A percentile compares a stretch with the other conserved stretches of the same genome.
Conservation (phyloP, 768 basidiomycete genomes). For the Pholiota microspora region DNA sequence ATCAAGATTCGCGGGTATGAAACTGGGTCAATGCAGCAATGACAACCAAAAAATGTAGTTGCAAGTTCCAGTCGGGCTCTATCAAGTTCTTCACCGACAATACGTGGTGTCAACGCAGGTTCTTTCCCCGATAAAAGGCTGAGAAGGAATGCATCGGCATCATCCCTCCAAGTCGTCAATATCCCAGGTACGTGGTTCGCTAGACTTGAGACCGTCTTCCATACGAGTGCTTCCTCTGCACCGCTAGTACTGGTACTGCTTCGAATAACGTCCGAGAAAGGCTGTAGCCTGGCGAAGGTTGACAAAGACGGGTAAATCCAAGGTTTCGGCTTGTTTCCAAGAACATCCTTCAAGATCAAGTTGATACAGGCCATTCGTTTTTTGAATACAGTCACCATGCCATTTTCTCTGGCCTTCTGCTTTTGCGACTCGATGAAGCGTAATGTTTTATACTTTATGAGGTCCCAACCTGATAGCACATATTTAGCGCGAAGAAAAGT, state of each 20-base stretch:
- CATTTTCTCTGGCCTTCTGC: not conserved
- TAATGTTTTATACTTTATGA: not conserved
- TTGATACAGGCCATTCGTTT: not conserved
- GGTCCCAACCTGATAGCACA: not conserved
- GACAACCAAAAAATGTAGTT: constrained; percentile 31
- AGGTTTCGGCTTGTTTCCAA: not conserved
- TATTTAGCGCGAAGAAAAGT: too few species aligned
- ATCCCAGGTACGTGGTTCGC: constrained; percentile 11
- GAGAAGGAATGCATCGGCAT: constrained; percentile 6
- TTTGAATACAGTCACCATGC: not conserved
- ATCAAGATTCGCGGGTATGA: constrained; percentile 29
- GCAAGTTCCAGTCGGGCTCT: constrained; percentile 24
- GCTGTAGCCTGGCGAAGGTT: constrained; percentile 13
- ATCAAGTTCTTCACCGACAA: not conserved
- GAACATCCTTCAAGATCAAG: not conserved
- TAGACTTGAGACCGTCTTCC: too few species aligned
- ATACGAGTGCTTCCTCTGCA: not conserved
- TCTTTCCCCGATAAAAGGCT: constrained; percentile 13
- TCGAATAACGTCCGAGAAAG: constrained; percentile 13
- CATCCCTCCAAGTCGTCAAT: constrained; percentile 20
- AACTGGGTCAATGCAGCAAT: constrained; percentile 27
- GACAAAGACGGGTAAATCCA: not conserved
- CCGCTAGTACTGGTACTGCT: constrained; percentile 4
- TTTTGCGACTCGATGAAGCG: not conserved
- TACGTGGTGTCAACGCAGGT: not conserved